A percentile compares a stretch with the other conserved stretches of the same genome.
Evolutionary conservation across 129 eudicot species (phyloP).

Genomic region (Chrysanthemum seticuspe): DNA sequence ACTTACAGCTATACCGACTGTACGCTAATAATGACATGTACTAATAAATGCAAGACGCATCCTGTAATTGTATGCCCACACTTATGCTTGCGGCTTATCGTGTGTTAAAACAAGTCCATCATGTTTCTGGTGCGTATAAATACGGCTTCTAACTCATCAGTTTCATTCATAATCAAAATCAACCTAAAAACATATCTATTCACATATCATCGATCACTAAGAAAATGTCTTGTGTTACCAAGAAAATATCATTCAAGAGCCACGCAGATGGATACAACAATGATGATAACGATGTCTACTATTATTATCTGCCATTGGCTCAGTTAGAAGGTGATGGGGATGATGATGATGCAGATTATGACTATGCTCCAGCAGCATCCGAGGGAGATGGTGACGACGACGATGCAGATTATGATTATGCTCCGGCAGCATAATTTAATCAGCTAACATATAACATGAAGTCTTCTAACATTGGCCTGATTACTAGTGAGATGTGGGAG

Average conservation of each 20-base stretch:
- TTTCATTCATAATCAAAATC: slow-evolving; percentile 5
- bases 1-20: no score
- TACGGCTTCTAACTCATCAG: slow-evolving; percentile 12
- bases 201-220: background rate
- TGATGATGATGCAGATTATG: background rate
- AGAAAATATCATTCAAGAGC: slow-evolving; percentile 18
- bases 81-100: slow-evolving; percentile 24
- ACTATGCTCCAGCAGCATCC: slow-evolving; percentile 22
- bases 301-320: slow-evolving; percentile 22
- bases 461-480: no score
- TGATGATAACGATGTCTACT: slow-evolving; percentile 22
- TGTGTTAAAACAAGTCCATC: slow-evolving; percentile 5
- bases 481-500: no score
- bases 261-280: slow-evolving; percentile 22
- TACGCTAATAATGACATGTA: no score
- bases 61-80: slow-evolving; percentile 17
- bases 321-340: slow-evolving; percentile 20
- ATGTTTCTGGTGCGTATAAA: slow-evolving; percentile 13
- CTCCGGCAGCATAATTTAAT: background rate
- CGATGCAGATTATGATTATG: slow-evolving; percentile 9
- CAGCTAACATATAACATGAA: no score
- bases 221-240: slow-evolving; percentile 25
- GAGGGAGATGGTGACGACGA: slow-evolving; percentile 26
- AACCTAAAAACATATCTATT: background rate
- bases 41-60: background rate